Evolutionary conservation across 306 rosid species (phyloP).

Genomic region (Fagus crenata): DNA sequence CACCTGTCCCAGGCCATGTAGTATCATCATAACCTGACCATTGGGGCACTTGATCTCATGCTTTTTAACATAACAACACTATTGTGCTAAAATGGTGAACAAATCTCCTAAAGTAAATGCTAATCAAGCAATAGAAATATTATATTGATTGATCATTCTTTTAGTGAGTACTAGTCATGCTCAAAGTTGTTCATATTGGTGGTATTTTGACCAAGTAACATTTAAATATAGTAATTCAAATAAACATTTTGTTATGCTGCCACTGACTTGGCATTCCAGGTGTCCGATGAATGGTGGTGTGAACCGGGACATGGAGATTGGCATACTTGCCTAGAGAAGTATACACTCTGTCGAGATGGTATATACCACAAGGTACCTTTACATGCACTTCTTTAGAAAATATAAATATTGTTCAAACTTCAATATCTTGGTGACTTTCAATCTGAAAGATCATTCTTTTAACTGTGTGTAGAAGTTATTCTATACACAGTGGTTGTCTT

Average conservation of each 20-base stretch:
- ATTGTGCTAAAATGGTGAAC: background rate
- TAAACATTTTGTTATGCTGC: background rate
- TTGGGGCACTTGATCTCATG: background rate
- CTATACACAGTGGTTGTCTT: conserved; percentile 9
- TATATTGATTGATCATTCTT: background rate
- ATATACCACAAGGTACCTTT: conserved; percentile 89
- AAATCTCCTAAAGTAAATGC: background rate
- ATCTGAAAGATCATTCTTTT: background rate
- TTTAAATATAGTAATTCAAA: background rate
- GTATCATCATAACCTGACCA: background rate
- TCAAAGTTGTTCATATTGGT: background rate
- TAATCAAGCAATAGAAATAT: background rate
- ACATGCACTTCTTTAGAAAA: conserved; percentile 19
- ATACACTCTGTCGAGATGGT: conserved; percentile 85
- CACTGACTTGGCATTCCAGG: conserved; percentile 47
- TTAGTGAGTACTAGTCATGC: background rate
- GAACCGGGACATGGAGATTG: conserved; percentile 99
- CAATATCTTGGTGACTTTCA: background rate
- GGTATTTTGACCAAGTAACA: background rate
- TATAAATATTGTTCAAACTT: background rate
- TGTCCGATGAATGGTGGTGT: conserved; percentile 95
- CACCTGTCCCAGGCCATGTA: background rate
- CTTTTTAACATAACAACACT: background rate
- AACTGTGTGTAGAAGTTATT: background rate
- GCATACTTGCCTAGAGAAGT: conserved; percentile 87